phyloP scores from a whole-genome alignment of 164 flowering plant genomes.

The Malania oleifera region DNA sequence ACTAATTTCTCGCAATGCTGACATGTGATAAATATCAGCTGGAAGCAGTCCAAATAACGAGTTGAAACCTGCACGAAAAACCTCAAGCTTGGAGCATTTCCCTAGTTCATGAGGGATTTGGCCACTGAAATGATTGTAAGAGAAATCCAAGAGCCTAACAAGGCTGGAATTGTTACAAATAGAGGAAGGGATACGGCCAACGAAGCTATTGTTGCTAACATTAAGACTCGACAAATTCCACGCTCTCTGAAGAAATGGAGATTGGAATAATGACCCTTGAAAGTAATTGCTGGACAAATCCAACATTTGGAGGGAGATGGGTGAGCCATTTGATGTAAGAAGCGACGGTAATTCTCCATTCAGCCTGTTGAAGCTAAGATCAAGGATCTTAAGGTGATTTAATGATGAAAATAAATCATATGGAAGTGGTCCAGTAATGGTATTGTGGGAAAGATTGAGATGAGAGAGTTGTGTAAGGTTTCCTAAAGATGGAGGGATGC shows the following conservation, averaged over 20 bases:
- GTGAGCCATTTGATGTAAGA: too few relatives aligned
- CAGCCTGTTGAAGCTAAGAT: too few relatives aligned
- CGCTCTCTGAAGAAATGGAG: neutral
- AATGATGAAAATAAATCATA: neutral
- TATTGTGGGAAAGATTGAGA: neutral
- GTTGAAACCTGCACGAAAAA: neutral
- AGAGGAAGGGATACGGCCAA: neutral
- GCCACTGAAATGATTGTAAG: neutral
- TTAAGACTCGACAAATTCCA: neutral
- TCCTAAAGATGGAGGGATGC: neutral
- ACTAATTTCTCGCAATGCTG: neutral
- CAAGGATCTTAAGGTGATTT: neutral
- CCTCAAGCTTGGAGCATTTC: neutral
- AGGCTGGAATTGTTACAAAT: neutral
- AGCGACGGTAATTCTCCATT: too few relatives aligned
- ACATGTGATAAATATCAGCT: neutral
- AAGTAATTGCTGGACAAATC: neutral
- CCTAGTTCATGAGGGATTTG: neutral
- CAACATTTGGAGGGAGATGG: neutral
- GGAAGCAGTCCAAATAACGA: neutral
- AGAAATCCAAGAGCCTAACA: neutral
- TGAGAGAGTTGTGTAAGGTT: neutral
- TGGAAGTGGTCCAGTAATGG: neutral
- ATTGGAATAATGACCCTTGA: neutral
- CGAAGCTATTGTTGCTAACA: neutral